Base-by-base conservation (phyloP, 495 filamentous ascomycete species). In the Aspergillus funiculosus region DNA sequence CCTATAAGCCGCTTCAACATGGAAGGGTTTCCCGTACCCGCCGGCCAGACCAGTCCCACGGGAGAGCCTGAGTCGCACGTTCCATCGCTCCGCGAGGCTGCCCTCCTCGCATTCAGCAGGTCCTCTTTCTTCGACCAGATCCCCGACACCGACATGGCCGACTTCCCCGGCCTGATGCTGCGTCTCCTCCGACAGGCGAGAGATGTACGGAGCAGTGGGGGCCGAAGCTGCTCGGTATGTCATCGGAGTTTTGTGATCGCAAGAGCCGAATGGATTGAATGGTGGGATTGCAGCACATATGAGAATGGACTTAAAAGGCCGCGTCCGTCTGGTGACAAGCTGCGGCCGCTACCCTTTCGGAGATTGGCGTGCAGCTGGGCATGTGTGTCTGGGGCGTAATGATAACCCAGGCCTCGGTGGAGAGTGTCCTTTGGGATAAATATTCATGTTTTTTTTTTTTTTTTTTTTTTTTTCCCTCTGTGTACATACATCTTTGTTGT, bases 201-300 rank as follows among this genome's bases (percentile, higher is more conserved):
- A 14, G 62, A 65, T 13, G 69, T 75, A 21, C 70, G 71, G 11
- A 63, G 67, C 31, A 64, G 57, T 0, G 81, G 80, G 6, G 75
- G 74, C 1, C 62, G 74, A 40, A 56, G 53, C 21, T 89, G 85
- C 63, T 79, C 81, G 0, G 63, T 80, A 0, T 89, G 85, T 45
- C 55, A 69, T 27, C 63, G 68, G 17, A 60, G 62, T n/a, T 83
- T 77, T 34, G 68, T 83, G 17, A 62, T 83, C 24, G 71, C 77
- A 27, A 61, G 81, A 8, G 69, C 81, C 0, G 73, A 85, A 51
- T 89, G 85, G 85, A 72, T 86, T 37, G 84, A 89, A 57, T 87
- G 82, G 77, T 86, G 81, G 80, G 72, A 78, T 50, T 68, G 57
- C 44, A 64, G 54, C 6, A 66, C 66, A 1, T 64, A 66, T 42